Base-by-base conservation (phyloP, 768 basidiomycete species). In the Termitomyces sp. region DNA sequence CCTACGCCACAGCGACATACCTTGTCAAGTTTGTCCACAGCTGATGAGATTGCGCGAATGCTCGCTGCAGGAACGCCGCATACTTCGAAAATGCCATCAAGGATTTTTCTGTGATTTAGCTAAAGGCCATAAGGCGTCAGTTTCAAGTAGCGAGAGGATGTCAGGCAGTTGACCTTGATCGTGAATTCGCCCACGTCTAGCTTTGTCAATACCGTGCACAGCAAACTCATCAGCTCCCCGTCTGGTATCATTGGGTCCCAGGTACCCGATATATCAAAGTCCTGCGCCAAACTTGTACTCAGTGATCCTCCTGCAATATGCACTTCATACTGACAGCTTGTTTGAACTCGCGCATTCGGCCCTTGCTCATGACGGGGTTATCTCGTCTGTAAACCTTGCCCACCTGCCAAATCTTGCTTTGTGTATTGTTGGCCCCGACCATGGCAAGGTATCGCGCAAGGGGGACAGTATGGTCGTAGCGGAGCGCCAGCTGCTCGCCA, bases 231-330 rank as follows among this genome's bases (percentile, higher is more conserved):
- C 28, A 97, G 70, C 70, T 99, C 97, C 1, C 92, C 92, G 68
- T 98, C 97, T 9, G 97, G 92, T 55, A 99, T 92, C 97, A 99
- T 99, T 4, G 92, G 75, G 70, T 99, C 97, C 87, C 92, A 98
- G 8, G 71, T 67, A 9, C 97, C 97, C 32, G 89, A 84, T 53
- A 98, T 94, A 70, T 98, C 97, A 66, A 98, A 90, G 71, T 99
- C 96, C 94, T 96, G 64, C 30, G 40, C 1, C 30, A 30, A 54
- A 22, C 40, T 13, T 16, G 20, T 18, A 33, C 13, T 59, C 42
- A 58, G 45, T 8, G 5, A 10, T 20, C 6, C 5, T 32, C 13
- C 22, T 10, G n/a, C 6, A 32, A 14, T 6, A 54, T 42, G 2
- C 9, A 32, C 10, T 2, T 20, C 16, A 13, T n/a, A 33, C 84